Base-by-base conservation (phyloP, 495 filamentous ascomycete species). In the Aspergillus wentii region DNA sequence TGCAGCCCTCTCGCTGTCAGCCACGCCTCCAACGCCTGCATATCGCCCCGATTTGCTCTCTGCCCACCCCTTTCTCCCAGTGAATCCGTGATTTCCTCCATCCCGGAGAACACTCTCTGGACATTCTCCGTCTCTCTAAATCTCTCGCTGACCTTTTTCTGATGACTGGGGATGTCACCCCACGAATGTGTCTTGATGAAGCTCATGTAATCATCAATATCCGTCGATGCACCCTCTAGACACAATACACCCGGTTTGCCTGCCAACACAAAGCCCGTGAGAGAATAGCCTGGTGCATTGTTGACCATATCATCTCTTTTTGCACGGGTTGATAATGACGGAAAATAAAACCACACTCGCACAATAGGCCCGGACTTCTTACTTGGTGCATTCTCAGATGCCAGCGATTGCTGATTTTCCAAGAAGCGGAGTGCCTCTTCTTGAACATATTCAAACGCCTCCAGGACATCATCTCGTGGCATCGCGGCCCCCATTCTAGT, bases 101-200 rank as follows among this genome's bases (percentile, higher is more conserved):
- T 67, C 1, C 51, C 56, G 0, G 35, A 13, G 31, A 67, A 67
- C 4, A 56, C 61, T n/a, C 63, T 44, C 33, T 51, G 15, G 6
- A 65, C 42, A 4, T 19, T 38, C 13, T 45, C 44, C 6, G 55
- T 62, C 42, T 67, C 55, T 2, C 63, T 53, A 40, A 59, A 67
- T 11, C 61, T 43, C 41, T 67, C 63, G 33, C 61, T 65, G 16
- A 67, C 61, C 27, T 67, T 67, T 36, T 67, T 67, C 44, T 67
- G 63, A 29, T 67, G 54, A 30, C 61, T 63, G 0, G 63, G 63
- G 6, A 67, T 67, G 49, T 67, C 63, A 2, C 63, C 63, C 63
- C 63, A 67, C 17, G 63, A 67, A 47, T 67, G 53, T 4, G 63
- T 67, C 41, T 67, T 67, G 33, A 67, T 65, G 21, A 61, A 67